Conservation (phyloP, 805 yeast species). For the Ogataea wickerhamii region DNA sequence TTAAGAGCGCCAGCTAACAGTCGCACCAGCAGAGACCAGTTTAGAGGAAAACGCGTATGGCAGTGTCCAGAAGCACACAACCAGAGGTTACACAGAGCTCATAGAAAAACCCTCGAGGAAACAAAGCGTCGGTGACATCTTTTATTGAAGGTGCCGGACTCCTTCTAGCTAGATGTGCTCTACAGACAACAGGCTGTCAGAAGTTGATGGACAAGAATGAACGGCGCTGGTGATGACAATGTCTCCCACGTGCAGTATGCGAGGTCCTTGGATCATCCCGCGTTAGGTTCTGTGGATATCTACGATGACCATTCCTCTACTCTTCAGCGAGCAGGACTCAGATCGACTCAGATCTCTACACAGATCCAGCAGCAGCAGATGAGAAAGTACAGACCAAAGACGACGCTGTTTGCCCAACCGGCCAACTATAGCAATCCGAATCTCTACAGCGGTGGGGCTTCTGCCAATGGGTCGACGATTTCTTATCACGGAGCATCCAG, state of each 20-base stretch:
- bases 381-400: constrained; percentile 27
- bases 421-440: constrained; percentile 5
- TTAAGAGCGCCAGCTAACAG: no score
- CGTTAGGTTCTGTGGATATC: constrained; percentile 14
- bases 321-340: constrained; percentile 28
- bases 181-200: no score
- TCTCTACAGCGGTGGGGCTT: constrained; percentile 7
- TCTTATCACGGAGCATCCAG: not conserved
- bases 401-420: constrained; percentile 13
- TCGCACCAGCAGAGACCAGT: no score
- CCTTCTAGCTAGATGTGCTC: no score
- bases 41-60: no score
- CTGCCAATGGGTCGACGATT: constrained; percentile 3
- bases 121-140: no score
- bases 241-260: not conserved
- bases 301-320: constrained; percentile 30
- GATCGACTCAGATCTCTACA: constrained; percentile 28
- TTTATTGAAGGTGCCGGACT: no score
- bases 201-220: not conserved
- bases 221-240: not conserved
- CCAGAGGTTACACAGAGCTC: no score
- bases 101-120: no score
- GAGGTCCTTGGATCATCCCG: not conserved
- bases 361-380: constrained; percentile 25
- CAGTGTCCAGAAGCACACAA: no score